Conservation (phyloP, 805 yeast species). For the Metschnikowia lunata region DNA sequence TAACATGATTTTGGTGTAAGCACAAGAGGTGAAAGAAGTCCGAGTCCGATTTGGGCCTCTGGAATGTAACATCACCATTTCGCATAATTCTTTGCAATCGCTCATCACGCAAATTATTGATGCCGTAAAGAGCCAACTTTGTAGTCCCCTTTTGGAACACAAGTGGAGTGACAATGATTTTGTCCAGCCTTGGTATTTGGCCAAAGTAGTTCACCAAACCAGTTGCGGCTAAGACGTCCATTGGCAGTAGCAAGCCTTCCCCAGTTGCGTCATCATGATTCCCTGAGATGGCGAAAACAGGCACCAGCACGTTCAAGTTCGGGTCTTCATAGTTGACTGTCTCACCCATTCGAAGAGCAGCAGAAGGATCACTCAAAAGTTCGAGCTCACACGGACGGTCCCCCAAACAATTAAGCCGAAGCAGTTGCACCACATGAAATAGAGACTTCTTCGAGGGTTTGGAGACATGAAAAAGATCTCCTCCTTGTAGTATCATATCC, state of each 20-base stretch:
- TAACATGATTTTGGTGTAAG: constrained; percentile 87
- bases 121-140: constrained; percentile 79
- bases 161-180: constrained; percentile 69
- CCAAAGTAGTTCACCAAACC: constrained; percentile 93
- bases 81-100: constrained; percentile 76
- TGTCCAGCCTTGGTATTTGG: constrained; percentile 67
- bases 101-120: constrained; percentile 88
- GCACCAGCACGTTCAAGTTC: constrained; percentile 81
- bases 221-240: constrained; percentile 75
- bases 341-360: constrained; percentile 57
- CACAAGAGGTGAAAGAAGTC: constrained; percentile 83
- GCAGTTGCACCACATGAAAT: constrained; percentile 71
- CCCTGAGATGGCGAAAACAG: constrained; percentile 89
- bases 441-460: constrained; percentile 84
- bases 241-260: constrained; percentile 71
- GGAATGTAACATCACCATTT: constrained; percentile 74
- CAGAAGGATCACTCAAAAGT: constrained; percentile 71
- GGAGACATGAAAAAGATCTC: constrained; percentile 88
- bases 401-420: constrained; percentile 73
- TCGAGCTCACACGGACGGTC: constrained; percentile 85
- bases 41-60: constrained; percentile 57
- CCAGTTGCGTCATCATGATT: constrained; percentile 98
- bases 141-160: constrained; percentile 80
- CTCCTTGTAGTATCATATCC: constrained; percentile 88
- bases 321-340: constrained; percentile 87